Conservation (phyloP, 2,329 filamentous ascomycete species). For the Penicillium fuscoglaucum region DNA sequence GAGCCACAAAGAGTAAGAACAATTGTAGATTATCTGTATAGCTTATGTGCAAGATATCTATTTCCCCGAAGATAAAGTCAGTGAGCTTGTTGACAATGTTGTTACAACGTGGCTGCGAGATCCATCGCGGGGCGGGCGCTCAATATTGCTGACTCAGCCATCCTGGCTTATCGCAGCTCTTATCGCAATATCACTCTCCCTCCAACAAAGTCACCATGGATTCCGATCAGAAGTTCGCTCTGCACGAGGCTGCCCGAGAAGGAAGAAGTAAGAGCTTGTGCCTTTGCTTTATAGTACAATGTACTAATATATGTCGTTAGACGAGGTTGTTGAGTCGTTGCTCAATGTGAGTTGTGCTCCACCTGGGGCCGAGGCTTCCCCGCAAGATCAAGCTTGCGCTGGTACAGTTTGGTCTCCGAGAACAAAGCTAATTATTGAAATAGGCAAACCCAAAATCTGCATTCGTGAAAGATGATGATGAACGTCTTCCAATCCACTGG, state of each 20-base stretch:
- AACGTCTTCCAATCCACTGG: slow-evolving; percentile 91
- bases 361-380: slow-evolving; percentile 26
- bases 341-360: slow-evolving; percentile 57
- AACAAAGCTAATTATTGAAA: slow-evolving; percentile 32
- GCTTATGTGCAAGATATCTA: not conserved
- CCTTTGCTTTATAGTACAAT: slow-evolving; percentile 4
- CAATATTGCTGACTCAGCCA: slow-evolving; percentile 15
- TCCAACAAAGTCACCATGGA: slow-evolving; percentile 37
- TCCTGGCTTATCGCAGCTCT: slow-evolving; percentile 26
- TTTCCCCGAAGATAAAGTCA: not conserved
- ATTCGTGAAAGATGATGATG: slow-evolving; percentile 74
- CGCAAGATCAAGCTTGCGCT: slow-evolving; percentile 16
- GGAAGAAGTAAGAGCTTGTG: slow-evolving; percentile 66
- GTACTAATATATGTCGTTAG: slow-evolving; percentile 49
- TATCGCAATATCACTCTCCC: slow-evolving; percentile 21
- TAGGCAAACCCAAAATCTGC: slow-evolving; percentile 80
- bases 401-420: not conserved
- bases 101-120: too few relatives aligned
- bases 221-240: slow-evolving; percentile 62
- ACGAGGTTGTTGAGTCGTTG: slow-evolving; percentile 69
- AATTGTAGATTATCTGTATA: not conserved
- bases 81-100: too few relatives aligned
- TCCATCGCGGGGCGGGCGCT: too few relatives aligned
- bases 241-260: slow-evolving; percentile 84
- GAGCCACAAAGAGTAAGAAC: not conserved